phyloP scores from a whole-genome alignment of 306 rosid genomes.

The Mimosa bimucronata region DNA sequence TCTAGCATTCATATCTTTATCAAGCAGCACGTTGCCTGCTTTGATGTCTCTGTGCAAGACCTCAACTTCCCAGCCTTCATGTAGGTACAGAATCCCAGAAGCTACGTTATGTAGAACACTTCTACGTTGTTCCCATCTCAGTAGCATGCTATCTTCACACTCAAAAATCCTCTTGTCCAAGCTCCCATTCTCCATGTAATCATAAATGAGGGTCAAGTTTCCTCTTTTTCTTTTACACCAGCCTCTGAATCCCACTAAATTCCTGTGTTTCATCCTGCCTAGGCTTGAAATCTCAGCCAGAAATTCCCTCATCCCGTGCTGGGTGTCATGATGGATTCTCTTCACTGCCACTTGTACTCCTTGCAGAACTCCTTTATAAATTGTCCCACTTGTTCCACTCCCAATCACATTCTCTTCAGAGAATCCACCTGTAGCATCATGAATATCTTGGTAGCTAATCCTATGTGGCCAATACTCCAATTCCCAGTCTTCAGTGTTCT shows the following conservation, averaged over 20 bases:
- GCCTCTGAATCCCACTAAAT: conserved; percentile 70
- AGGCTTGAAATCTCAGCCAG: conserved; percentile 80
- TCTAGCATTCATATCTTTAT: conserved; percentile 72
- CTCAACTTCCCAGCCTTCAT: conserved; percentile 80
- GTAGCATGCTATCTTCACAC: conserved; percentile 43
- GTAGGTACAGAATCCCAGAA: conserved; percentile 62
- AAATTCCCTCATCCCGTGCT: conserved; percentile 63
- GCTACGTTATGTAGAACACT: conserved; percentile 67
- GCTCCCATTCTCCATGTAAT: conserved; percentile 79
- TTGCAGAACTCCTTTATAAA: conserved; percentile 62
- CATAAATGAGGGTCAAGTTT: conserved; percentile 66
- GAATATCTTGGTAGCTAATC: conserved; percentile 59
- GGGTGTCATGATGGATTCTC: conserved; percentile 49
- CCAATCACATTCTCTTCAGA: conserved; percentile 69
- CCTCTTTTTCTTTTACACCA: conserved; percentile 75
- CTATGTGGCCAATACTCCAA: conserved; percentile 78
- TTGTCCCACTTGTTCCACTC: conserved; percentile 65
- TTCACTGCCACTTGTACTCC: conserved; percentile 69
- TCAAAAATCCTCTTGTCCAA: conserved; percentile 69
- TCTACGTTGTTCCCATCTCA: conserved; percentile 65
- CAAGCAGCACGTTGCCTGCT: conserved; percentile 69
- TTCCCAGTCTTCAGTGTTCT: conserved; percentile 53
- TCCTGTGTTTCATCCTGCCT: conserved; percentile 76
- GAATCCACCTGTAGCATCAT: conserved; percentile 59
- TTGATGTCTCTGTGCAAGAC: conserved; percentile 80